phyloP scores from a whole-genome alignment of 163 green algal genomes.

The Botryococcus braunii region DNA sequence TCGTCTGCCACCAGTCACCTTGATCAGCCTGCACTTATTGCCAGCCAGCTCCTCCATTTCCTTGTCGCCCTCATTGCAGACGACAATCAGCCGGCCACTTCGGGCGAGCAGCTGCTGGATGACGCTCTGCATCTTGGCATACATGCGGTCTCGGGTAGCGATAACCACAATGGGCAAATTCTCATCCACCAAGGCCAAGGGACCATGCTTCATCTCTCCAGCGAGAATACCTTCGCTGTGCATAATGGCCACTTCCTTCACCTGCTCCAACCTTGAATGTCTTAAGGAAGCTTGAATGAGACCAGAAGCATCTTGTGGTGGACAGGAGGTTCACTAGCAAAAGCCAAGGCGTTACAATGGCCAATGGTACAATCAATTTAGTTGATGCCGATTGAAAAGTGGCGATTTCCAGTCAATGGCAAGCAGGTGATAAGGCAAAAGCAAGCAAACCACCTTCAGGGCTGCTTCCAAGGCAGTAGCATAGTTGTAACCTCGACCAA shows the following conservation, averaged over 20 bases:
- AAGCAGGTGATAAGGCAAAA: background rate
- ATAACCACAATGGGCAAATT: slow-evolving; percentile 88
- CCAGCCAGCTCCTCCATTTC: slow-evolving; percentile 25
- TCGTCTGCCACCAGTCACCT: slow-evolving; percentile 12
- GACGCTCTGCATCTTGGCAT: slow-evolving; percentile 84
- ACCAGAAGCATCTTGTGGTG: too few species aligned
- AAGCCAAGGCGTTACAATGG: too few species aligned
- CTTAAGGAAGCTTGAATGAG: too few species aligned
- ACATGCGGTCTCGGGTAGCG: slow-evolving; percentile 66
- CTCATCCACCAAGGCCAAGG: slow-evolving; percentile 92
- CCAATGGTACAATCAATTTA: too few species aligned
- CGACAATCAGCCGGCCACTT: slow-evolving; percentile 71
- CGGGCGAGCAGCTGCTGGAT: slow-evolving; percentile 82
- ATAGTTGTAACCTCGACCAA: slow-evolving; percentile 93
- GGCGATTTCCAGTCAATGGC: background rate
- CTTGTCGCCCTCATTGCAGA: slow-evolving; percentile 72
- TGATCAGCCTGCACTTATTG: slow-evolving; percentile 24
- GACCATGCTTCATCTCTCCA: slow-evolving; percentile 98
- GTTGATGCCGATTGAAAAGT: too few species aligned
- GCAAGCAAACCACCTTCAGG: slow-evolving; percentile 63
- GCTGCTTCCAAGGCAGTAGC: slow-evolving; percentile 90
- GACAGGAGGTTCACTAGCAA: too few species aligned
- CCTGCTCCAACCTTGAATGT: too few species aligned
- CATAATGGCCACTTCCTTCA: slow-evolving; percentile 94
- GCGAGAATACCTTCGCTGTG: slow-evolving; percentile 94